Evolutionary conservation across 768 basidiomycete species (phyloP), one percentile per base, ranked within the genome.

Genomic region (Lanmaoa rubissima): DNA sequence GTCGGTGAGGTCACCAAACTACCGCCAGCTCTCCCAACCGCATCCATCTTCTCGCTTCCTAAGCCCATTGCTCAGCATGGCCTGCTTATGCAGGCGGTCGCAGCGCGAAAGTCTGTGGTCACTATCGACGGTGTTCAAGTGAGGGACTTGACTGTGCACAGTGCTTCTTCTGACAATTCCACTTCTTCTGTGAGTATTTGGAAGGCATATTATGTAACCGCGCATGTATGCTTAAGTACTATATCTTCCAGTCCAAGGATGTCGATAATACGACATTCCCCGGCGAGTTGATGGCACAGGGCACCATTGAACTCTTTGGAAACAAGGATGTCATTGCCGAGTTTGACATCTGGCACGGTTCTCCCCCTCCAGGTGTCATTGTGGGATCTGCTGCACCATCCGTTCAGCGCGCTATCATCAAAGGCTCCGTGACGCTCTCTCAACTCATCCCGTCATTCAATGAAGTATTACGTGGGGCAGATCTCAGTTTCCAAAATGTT

Each of bases 321-420:
- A 38, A 38, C 26, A 55, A 55, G 24, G 40, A 45, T 24, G 13
- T 57, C 24, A 40, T 10, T 28, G 51, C 55, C 26, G 51, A 53
- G 21, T 21, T 57, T 21, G 50, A 57, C 36, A 24, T 55, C 28
- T 55, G 54, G 54, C 41, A 55, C 6, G 54, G 54, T 21, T 19
- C 48, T 38, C 54, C 54, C 3, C 48, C 54, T 13, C 48, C 43
- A 19, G 48, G 48, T 36, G 54, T 55, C 42, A 50, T 48, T 9
- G 1, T 55, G 0, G 54, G 54, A 31, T 35, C 32, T 8, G 16
- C 54, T 6, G 41, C 48, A 8, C 54, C 54, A 1, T 55, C 54
- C 41, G 34, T 55, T 19, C 54, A 55, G 42, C 48, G 43, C 35
- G 54, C 54, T 1, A 19, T 36, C 1, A 32, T 50, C 16, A 55